phyloP scores from a whole-genome alignment of 2,329 filamentous ascomycete genomes.

The Ramichloridium luteum region DNA sequence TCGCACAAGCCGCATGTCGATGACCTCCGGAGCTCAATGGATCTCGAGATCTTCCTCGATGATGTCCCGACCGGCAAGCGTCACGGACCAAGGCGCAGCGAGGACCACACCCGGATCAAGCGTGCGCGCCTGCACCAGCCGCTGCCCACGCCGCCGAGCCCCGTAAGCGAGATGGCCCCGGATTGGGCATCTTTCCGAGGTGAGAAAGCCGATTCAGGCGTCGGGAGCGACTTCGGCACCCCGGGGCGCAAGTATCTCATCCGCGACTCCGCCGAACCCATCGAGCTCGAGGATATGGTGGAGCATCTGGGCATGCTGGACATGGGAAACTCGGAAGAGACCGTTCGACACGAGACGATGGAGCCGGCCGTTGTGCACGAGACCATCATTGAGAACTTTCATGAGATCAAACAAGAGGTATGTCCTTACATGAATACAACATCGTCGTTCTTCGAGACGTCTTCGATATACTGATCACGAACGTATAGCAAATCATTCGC shows the following conservation, averaged over 20 bases:
- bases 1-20: constrained; percentile 5
- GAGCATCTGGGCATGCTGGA: too few relatives aligned
- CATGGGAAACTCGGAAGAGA: constrained; percentile 31
- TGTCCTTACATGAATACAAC: too few relatives aligned
- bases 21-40: constrained; percentile 5
- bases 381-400: constrained; percentile 31
- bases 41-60: neutral
- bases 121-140: constrained; percentile 15
- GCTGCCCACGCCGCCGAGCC: neutral
- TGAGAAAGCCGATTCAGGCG: neutral
- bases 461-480: too few relatives aligned
- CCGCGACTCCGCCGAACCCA: constrained; percentile 6
- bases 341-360: constrained; percentile 22
- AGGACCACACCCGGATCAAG: neutral
- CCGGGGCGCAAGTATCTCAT: too few relatives aligned
- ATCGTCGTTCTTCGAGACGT: too few relatives aligned
- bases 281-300: constrained; percentile 6
- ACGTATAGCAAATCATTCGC: constrained; percentile 35
- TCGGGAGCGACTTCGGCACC: neutral
- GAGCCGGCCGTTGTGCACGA: constrained; percentile 40
- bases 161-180: neutral
- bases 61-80: neutral
- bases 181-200: neutral
- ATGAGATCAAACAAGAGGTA: constrained; percentile 32
- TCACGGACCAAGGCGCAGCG: neutral